Conservation (phyloP, 1,284 basidiomycete species). For the Macrocystidia cucumis region DNA sequence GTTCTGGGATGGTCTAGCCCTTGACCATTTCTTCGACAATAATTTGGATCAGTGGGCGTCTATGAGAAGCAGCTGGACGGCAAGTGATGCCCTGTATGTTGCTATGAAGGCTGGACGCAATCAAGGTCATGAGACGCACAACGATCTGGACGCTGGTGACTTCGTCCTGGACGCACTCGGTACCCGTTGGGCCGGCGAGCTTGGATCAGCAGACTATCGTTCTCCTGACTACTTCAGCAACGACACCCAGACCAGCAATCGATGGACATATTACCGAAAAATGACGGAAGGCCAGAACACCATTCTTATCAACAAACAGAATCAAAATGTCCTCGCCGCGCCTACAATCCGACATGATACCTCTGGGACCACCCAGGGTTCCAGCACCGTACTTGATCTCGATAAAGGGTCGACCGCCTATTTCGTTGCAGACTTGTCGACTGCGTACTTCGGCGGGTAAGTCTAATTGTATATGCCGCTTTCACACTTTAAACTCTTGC, state of each 20-base stretch:
- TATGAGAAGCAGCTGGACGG: slow-evolving; percentile 92
- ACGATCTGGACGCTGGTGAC: slow-evolving; percentile 89
- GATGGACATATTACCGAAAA: slow-evolving; percentile 96
- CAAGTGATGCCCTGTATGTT: slow-evolving; percentile 75
- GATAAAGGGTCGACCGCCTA: slow-evolving; percentile 73
- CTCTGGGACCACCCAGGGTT: slow-evolving; percentile 69
- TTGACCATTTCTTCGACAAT: slow-evolving; percentile 81
- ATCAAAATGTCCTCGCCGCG: slow-evolving; percentile 75
- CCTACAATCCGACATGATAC: slow-evolving; percentile 52
- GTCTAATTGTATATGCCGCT: slow-evolving; percentile 19
- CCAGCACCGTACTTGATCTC: slow-evolving; percentile 63
- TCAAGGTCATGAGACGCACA: slow-evolving; percentile 84
- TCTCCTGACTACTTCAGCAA: slow-evolving; percentile 65
- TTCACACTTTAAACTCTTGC: slow-evolving; percentile 13
- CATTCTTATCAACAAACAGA: slow-evolving; percentile 68
- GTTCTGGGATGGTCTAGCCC: slow-evolving; percentile 82
- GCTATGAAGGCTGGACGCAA: slow-evolving; percentile 84
- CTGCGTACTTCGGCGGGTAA: slow-evolving; percentile 74
- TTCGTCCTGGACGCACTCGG: slow-evolving; percentile 96
- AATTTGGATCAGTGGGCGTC: slow-evolving; percentile 77
- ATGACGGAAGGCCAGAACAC: slow-evolving; percentile 97
- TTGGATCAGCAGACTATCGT: slow-evolving; percentile 84
- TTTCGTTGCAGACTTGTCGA: slow-evolving; percentile 76
- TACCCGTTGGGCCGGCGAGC: slow-evolving; percentile 92
- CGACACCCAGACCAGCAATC: slow-evolving; percentile 56